Evolutionary conservation across 345 rosid species (phyloP), one percentile per base, ranked within the genome.

Genomic region (Pugionium dolabratum): DNA sequence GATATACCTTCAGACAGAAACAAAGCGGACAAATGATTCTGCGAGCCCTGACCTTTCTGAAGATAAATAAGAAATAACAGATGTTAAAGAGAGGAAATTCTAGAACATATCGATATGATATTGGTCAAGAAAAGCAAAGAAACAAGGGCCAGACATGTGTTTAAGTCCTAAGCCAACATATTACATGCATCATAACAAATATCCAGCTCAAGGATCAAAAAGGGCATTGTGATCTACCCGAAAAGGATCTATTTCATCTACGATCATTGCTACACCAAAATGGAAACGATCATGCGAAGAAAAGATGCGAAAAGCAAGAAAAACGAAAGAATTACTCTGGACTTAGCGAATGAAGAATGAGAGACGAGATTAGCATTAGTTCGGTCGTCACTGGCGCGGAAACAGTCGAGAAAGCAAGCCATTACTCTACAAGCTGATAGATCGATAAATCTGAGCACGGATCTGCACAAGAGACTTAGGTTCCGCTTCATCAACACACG

Each of bases 341-440:
- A 69, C 18, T 75, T 67, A 31, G 56, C 66, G 60, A 65, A 43
- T 2, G 68, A 59, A 50, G 75, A 69, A 54, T 34, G 70, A 64
- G 70, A 47, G 53, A 70, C 44, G 84, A 74, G 73, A 66, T 76
- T 73, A 32, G 43, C 39, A 72, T 66, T 58, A 35, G 70, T 45
- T 4, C 77, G 78, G 49, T 76, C 80, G 64, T 79, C 82, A 59
- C 77, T 78, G 66, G 62, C 33, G 30, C 96, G 96, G 66, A 92
- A 84, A 74, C 98, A 92, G 6, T 73, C 76, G 35, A 92, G 71
- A 73, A 93, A 85, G 63, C 98, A 90, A 39, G 91, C 86, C 98
- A 93, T 40, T 10, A 5, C 10, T 40, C n/a, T 40, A 9, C 6
- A 40, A 56, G 40, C 71, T 34, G 75, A 75, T 44, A 49, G 0